Evolutionary conservation across 2,329 filamentous ascomycete species (phyloP), one percentile per base, ranked within the genome.

Genomic region (Alternaria sp.): DNA sequence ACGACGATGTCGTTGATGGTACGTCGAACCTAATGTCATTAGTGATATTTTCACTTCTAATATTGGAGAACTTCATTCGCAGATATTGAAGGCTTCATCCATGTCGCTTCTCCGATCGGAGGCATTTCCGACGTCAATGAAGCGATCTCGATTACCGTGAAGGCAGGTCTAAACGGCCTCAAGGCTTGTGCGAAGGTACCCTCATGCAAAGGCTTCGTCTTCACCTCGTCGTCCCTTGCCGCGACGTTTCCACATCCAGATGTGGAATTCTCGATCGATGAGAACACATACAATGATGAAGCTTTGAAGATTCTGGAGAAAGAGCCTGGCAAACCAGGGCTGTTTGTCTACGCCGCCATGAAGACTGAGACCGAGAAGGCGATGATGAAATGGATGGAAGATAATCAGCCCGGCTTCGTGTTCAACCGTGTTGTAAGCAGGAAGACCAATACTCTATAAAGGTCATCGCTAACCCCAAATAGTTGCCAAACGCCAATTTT

Each of bases 351-450:
- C 60, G 74, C 77, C 0, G 84, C 83, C 1, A 80, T 79, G 52
- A 87, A 87, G 66, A 81, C 78, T 0, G 78, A 83, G 62, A 79
- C 77, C 0, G 85, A 87, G 70, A 80, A 80, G 26, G 80, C 79
- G 7, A 71, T 83, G 12, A 85, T 83, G 83, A 80, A 81, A 44
- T 86, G 81, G 68, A 69, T 84, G 21, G 68, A 79, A 45, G 79
- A 83, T 46, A 77, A 81, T 10, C 80, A 82, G 13, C 81, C 83
- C 0, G 30, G 58, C 0, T 86, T 86, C 63, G 77, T 79, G 6
- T 77, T 83, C 17, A 84, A 85, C 57, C 72, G 80, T 6, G 65
- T 77, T 13, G 73, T 76, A 55, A 61, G 73, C 67, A 2, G 12
- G 6, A 11, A 5, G 3, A 6, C 2, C 3, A 11, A 12, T 4